Conservation (phyloP, 225 moss, liverwort and hornwort genomes). For the Anthoceros angustus region DNA sequence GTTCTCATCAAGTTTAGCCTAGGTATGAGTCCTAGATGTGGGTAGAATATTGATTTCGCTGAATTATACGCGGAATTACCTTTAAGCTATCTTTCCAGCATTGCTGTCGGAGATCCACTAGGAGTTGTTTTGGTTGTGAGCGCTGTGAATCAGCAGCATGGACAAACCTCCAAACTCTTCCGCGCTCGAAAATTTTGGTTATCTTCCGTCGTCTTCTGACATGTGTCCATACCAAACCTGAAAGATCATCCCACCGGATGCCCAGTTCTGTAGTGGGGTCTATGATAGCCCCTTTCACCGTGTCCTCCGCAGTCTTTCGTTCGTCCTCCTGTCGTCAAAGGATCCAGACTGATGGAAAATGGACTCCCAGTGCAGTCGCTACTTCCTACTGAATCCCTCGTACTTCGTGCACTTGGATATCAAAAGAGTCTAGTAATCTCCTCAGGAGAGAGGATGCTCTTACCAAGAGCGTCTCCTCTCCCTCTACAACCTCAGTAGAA, state of each 20-base stretch:
- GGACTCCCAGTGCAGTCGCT: too few species aligned
- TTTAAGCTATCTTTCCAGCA: not conserved
- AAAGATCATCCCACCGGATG: not conserved
- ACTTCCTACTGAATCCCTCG: not conserved
- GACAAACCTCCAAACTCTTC: not conserved
- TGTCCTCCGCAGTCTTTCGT: not conserved
- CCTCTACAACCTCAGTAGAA: not conserved
- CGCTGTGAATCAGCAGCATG: not conserved
- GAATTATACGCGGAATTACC: not conserved
- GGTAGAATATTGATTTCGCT: not conserved
- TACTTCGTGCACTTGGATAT: too few species aligned
- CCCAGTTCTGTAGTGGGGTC: not conserved
- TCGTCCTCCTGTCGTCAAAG: not conserved
- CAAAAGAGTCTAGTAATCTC: not conserved
- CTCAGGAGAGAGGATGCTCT: not conserved
- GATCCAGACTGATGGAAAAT: not conserved
- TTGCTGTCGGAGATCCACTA: not conserved
- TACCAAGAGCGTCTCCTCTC: not conserved
- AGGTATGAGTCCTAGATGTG: not conserved
- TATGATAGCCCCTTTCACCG: not conserved
- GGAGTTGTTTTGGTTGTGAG: not conserved
- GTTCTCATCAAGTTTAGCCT: not conserved
- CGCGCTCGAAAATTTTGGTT: not conserved
- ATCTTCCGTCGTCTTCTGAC: not conserved
- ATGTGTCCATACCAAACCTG: not conserved